Base-by-base conservation (phyloP, 1,284 basidiomycete genomes). In the Cronartium ribicola region DNA sequence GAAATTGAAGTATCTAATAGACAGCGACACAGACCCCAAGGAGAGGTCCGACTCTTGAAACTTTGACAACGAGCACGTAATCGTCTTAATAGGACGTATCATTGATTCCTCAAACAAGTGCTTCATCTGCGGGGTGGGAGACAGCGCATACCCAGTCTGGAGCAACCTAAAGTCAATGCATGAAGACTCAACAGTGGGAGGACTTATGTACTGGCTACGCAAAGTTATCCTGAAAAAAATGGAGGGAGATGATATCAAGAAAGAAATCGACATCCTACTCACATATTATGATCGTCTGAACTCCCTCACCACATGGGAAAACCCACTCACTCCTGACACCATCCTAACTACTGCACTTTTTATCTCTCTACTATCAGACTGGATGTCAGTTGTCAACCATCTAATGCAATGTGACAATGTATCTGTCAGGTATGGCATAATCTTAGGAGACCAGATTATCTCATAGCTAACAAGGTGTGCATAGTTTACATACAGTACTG, bases 321-420 rank as follows among this genome's bases (percentile, higher is more conserved):
- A 61, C 14, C 60, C 60, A 13, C 60, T 61, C n/a, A 61, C 60
- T 5, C 36, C 37, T 6, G 40, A 65, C 36, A 65, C 43, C 20
- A 40, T 44, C 8, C 40, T 65, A 5, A 5, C 63, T 7, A 51
- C 46, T n/a, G n/a, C 46, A 11, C 46, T 51, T n/a, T 51, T 51
- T 11, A 51, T 11, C 46, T 51, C 46, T n/a, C 46, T 51, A n/a
- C 46, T 11, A 51, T 11, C 11, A 11, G n/a, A 51, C 46, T 51
- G 46, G 46, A 51, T 51, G 46, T n/a, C n/a, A n/a, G n/a, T n/a
- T n/a, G n/a, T n/a, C n/a, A n/a, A n/a, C n/a, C n/a, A n/a, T n/a
- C n/a, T n/a, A n/a, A n/a, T n/a, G n/a, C n/a, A n/a, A n/a, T n/a
- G n/a, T n/a, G n/a, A n/a, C n/a, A n/a, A n/a, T n/a, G n/a, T n/a